Conservation (phyloP, 352 stramenopile species). For the Peronospora destructor region DNA sequence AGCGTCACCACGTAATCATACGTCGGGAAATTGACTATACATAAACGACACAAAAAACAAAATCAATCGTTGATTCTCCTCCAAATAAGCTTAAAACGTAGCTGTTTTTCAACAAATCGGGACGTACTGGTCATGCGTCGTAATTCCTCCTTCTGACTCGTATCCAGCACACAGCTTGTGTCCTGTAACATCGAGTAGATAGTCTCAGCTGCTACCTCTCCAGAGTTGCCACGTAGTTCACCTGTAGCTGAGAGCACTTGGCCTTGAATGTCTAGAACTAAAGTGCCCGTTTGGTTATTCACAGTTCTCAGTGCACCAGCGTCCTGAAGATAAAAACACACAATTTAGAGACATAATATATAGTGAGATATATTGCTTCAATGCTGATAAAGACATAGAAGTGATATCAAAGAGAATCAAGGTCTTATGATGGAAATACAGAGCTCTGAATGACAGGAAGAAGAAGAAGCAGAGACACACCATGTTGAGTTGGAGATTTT, state of each 20-base stretch:
- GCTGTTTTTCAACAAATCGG: not conserved
- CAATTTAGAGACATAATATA: slow-evolving; percentile 20
- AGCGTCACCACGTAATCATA: slow-evolving; percentile 69
- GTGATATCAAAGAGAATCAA: slow-evolving; percentile 16
- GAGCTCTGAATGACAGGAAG: not conserved
- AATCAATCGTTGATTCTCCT: not conserved
- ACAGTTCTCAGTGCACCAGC: slow-evolving; percentile 41
- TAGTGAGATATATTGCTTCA: too few relatives aligned
- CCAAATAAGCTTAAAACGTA: too few relatives aligned
- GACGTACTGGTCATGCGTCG: slow-evolving; percentile 55
- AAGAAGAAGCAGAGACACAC: not conserved
- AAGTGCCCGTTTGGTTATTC: slow-evolving; percentile 47
- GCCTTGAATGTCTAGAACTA: slow-evolving; percentile 54
- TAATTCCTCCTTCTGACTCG: slow-evolving; percentile 49
- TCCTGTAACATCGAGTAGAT: slow-evolving; percentile 70
- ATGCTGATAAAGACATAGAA: slow-evolving; percentile 23
- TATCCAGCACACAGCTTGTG: slow-evolving; percentile 48
- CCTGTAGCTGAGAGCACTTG: slow-evolving; percentile 59
- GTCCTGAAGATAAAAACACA: slow-evolving; percentile 29
- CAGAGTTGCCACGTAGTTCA: slow-evolving; percentile 41
- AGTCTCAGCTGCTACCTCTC: slow-evolving; percentile 46
- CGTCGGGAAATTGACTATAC: slow-evolving; percentile 50
- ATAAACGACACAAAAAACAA: not conserved
- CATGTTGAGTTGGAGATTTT: not conserved
- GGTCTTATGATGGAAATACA: not conserved